A percentile compares a stretch with the other conserved stretches of the same genome.
phyloP scores from a whole-genome alignment of 2,329 filamentous ascomycete genomes.

The Aspergillus transmontanensis region DNA sequence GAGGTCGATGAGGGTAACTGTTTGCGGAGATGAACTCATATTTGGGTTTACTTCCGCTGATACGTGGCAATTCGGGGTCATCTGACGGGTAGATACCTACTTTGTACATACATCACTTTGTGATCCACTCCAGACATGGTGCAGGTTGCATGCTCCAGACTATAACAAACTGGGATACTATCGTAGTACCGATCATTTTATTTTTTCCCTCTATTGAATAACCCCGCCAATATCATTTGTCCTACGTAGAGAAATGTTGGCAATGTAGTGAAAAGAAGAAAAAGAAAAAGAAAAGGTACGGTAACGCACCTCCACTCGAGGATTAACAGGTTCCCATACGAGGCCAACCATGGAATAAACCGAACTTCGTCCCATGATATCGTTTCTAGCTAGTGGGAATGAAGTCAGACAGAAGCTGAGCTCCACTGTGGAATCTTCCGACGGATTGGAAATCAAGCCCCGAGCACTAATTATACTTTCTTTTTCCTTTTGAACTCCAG shows the following conservation, averaged over 20 bases:
- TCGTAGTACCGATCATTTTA: background rate
- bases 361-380: background rate
- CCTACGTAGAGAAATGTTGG: background rate
- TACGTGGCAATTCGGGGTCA: conserved; percentile 3
- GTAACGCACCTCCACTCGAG: background rate
- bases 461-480: background rate
- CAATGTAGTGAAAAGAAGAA: background rate
- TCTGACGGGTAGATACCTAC: background rate
- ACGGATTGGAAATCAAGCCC: background rate
- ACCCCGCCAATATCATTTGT: background rate
- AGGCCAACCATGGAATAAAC: background rate
- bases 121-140: background rate
- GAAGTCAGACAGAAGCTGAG: background rate
- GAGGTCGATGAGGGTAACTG: background rate
- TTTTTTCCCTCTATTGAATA: background rate
- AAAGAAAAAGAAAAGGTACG: background rate
- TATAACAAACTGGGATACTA: background rate
- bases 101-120: background rate
- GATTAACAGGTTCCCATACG: background rate
- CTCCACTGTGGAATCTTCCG: background rate
- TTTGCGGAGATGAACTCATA: conserved; percentile 1
- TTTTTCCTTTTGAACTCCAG: background rate
- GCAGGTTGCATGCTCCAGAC: background rate
- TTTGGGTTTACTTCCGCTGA: background rate
- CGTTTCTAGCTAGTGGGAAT: background rate